These are phyloP conservation scores for Copromyces sp. DNA, from an alignment of 495 filamentous ascomycete species.

Conservation along the genomic window DNA sequence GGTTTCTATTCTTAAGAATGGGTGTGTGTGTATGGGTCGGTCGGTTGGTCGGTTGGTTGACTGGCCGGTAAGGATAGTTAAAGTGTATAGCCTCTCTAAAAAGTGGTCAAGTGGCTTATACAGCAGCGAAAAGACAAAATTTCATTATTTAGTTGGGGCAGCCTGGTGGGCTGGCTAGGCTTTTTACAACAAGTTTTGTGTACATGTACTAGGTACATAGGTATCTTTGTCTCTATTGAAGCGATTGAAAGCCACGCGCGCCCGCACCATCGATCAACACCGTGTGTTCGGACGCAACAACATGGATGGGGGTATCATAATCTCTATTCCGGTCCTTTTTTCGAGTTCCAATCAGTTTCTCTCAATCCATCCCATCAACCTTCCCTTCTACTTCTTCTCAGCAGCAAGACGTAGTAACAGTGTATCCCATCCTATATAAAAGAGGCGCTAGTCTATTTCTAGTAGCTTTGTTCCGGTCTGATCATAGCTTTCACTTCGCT, in stretches of 20 bases:
- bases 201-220: neutral
- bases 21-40: neutral
- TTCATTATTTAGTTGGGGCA: neutral
- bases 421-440: neutral
- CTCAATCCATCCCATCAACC: neutral
- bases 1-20: neutral
- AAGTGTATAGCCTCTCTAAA: too few species aligned
- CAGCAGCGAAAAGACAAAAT: neutral
- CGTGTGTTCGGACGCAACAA: neutral
- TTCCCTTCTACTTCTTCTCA: neutral
- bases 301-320: neutral
- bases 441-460: neutral
- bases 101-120: too few species aligned
- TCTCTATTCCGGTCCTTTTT: neutral
- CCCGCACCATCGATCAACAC: too few species aligned
- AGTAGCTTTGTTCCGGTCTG: neutral
- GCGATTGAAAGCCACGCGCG: too few species aligned
- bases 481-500: neutral
- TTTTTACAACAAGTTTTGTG: neutral
- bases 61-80: neutral
- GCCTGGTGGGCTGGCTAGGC: neutral
- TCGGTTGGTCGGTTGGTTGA: neutral
- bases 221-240: neutral
- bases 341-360: neutral
- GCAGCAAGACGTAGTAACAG: neutral